phyloP scores from a whole-genome alignment of 176 grass and related monocot genomes.

The Lolium multiflorum region DNA sequence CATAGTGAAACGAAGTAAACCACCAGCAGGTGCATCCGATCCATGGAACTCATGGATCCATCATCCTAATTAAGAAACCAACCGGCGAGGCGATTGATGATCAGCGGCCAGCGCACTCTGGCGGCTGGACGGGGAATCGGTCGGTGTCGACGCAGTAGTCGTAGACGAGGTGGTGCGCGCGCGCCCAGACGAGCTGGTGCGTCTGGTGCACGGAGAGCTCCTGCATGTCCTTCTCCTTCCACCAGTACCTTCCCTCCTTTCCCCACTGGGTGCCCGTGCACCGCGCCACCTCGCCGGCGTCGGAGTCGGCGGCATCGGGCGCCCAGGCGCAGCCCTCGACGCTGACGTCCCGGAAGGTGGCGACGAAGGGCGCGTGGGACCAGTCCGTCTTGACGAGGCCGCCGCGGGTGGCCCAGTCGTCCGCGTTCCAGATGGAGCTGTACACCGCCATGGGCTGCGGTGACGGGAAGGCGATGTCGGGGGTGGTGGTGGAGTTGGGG shows the following conservation, averaged over 20 bases:
- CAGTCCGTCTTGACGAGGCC: slow-evolving; percentile 97
- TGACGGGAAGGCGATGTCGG: slow-evolving; percentile 49
- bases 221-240: slow-evolving; percentile 99
- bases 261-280: slow-evolving; percentile 73
- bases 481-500: too few relatives aligned
- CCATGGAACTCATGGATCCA: slow-evolving; percentile 13
- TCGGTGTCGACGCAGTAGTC: slow-evolving; percentile 89
- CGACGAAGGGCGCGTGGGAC: slow-evolving; percentile 92
- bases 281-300: slow-evolving; percentile 59
- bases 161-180: slow-evolving; percentile 93
- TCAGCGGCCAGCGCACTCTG: slow-evolving; percentile 68
- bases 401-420: slow-evolving; percentile 98
- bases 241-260: slow-evolving; percentile 91
- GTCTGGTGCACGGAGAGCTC: slow-evolving; percentile 91
- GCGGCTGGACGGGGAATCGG: slow-evolving; percentile 73
- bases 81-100: background rate
- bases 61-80: background rate
- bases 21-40: slow-evolving; percentile 32
- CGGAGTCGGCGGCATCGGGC: slow-evolving; percentile 23
- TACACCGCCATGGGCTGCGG: slow-evolving; percentile 91
- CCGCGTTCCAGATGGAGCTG: slow-evolving; percentile 98
- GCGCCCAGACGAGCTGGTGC: slow-evolving; percentile 92
- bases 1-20: slow-evolving; percentile 41
- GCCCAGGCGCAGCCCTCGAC: slow-evolving; percentile 89
- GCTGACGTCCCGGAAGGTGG: slow-evolving; percentile 66